Evolutionary conservation across 2,329 filamentous ascomycete genomes (phyloP).

Genomic region (Zarea fungicola): DNA sequence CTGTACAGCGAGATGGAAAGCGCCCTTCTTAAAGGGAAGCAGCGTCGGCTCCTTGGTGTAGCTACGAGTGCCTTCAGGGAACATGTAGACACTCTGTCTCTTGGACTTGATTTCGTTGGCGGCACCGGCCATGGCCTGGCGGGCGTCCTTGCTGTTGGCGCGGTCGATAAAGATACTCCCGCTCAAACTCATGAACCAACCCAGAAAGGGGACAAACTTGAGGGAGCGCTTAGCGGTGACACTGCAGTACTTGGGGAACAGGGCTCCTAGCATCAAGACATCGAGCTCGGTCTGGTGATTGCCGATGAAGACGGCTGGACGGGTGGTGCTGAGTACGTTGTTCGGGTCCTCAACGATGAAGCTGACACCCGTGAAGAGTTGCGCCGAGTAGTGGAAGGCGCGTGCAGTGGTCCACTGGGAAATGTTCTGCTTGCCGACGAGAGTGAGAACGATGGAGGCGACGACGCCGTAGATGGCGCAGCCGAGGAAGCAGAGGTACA

Average conservation of each 20-base stretch:
- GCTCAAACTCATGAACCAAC: slow-evolving; percentile 88
- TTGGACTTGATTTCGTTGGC: slow-evolving; percentile 70
- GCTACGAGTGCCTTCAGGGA: slow-evolving; percentile 88
- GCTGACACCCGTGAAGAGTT: slow-evolving; percentile 65
- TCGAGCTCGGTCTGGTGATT: slow-evolving; percentile 98
- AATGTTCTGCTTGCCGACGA: slow-evolving; percentile 66
- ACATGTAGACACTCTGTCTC: slow-evolving; percentile 76
- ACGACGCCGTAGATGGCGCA: slow-evolving; percentile 69
- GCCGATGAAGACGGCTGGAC: slow-evolving; percentile 85
- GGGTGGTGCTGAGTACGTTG: slow-evolving; percentile 54
- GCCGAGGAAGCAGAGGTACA: slow-evolving; percentile 57
- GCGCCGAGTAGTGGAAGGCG: slow-evolving; percentile 76
- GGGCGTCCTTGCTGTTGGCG: slow-evolving; percentile 73
- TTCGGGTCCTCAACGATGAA: slow-evolving; percentile 69
- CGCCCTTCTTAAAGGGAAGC: slow-evolving; percentile 97
- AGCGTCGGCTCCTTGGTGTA: slow-evolving; percentile 77
- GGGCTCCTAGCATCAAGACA: slow-evolving; percentile 79
- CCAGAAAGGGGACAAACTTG: slow-evolving; percentile 74
- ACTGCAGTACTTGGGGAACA: slow-evolving; percentile 88
- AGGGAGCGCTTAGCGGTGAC: slow-evolving; percentile 89
- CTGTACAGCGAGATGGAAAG: slow-evolving; percentile 92
- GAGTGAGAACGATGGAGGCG: slow-evolving; percentile 64
- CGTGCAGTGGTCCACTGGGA: slow-evolving; percentile 82
- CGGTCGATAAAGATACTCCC: slow-evolving; percentile 95
- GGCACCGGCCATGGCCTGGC: slow-evolving; percentile 79